These are phyloP conservation scores for Apiospora koreana DNA, from an alignment of 2,329 filamentous ascomycete genomes.

Conservation along the genomic window DNA sequence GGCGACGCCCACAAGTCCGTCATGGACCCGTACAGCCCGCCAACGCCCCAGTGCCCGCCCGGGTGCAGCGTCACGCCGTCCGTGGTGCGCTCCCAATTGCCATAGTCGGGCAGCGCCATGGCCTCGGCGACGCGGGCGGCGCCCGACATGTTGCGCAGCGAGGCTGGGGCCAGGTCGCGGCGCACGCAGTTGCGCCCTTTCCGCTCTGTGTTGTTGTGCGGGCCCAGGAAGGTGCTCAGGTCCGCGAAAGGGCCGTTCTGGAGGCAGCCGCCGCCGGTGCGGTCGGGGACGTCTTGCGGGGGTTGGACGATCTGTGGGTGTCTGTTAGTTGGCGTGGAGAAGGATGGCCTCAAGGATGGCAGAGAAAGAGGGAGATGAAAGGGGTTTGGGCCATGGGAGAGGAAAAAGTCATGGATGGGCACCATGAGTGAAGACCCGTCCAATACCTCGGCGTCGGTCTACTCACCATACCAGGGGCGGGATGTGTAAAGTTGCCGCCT, in stretches of 20 bases:
- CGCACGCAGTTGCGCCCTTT: not conserved
- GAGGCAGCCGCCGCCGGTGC: constrained; percentile 7
- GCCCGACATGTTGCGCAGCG: not conserved
- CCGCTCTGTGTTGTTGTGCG: not conserved
- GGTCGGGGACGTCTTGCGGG: constrained; percentile 6
- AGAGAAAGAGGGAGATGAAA: too few relatives aligned
- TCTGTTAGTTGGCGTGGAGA: not conserved
- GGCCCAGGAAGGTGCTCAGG: not conserved
- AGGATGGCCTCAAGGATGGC: not conserved
- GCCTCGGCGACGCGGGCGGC: not conserved
- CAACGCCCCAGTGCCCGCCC: constrained; percentile 14
- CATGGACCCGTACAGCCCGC: constrained; percentile 15
- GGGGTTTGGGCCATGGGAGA: too few relatives aligned
- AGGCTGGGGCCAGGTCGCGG: not conserved
- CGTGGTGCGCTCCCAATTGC: not conserved
- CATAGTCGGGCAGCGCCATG: not conserved
- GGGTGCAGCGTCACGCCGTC: constrained; percentile 6
- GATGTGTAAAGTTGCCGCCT: constrained; percentile 8
- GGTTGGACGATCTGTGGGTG: not conserved
- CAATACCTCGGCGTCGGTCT: too few relatives aligned
- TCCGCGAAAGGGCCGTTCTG: constrained; percentile 4
- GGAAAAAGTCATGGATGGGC: too few relatives aligned
- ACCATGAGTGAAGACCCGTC: too few relatives aligned
- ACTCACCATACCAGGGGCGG: constrained; percentile 6
- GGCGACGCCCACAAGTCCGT: constrained; percentile 13